Conservation (phyloP, 352 stramenopile species). For the Thalassiosira mediterranea region DNA sequence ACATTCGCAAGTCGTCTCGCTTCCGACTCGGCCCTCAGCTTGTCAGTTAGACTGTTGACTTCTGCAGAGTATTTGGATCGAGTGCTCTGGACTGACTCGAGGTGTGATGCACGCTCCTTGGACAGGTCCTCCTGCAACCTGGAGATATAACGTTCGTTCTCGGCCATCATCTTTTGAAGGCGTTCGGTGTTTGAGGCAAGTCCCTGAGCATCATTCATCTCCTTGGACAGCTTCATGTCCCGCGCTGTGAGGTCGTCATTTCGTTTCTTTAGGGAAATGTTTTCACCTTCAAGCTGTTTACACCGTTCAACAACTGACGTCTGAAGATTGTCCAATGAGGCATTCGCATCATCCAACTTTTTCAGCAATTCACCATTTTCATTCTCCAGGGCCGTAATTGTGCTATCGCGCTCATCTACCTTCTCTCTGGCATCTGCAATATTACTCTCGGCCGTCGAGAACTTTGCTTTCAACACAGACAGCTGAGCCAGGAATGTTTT, state of each 20-base stretch:
- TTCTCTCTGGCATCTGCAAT: slow-evolving; percentile 22
- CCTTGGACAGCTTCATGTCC: slow-evolving; percentile 28
- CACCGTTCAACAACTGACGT: slow-evolving; percentile 14
- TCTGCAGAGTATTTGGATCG: slow-evolving; percentile 41
- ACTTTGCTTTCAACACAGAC: slow-evolving; percentile 31
- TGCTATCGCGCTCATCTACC: slow-evolving; percentile 17
- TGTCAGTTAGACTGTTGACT: slow-evolving; percentile 34
- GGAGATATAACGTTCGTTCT: slow-evolving; percentile 52
- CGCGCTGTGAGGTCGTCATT: slow-evolving; percentile 45
- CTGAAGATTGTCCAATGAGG: slow-evolving; percentile 37
- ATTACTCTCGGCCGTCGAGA: slow-evolving; percentile 5
- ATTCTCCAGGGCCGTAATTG: slow-evolving; percentile 34
- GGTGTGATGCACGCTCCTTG: slow-evolving; percentile 30
- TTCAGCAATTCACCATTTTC: slow-evolving; percentile 42
- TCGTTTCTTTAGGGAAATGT: slow-evolving; percentile 30
- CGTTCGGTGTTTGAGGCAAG: slow-evolving; percentile 41
- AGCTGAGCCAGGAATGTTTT: slow-evolving; percentile 31
- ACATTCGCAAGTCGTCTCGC: slow-evolving; percentile 22
- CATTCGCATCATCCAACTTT: slow-evolving; percentile 35
- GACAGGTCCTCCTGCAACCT: slow-evolving; percentile 50
- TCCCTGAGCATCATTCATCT: slow-evolving; percentile 37
- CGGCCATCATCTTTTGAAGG: slow-evolving; percentile 43
- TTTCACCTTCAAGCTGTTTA: slow-evolving; percentile 38
- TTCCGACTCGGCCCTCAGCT: slow-evolving; percentile 27
- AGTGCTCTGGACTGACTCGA: slow-evolving; percentile 37